Evolutionary conservation across 495 filamentous ascomycete genomes (phyloP), one percentile per base, ranked within the genome.

Genomic region (Hypoxylon perforatum): DNA sequence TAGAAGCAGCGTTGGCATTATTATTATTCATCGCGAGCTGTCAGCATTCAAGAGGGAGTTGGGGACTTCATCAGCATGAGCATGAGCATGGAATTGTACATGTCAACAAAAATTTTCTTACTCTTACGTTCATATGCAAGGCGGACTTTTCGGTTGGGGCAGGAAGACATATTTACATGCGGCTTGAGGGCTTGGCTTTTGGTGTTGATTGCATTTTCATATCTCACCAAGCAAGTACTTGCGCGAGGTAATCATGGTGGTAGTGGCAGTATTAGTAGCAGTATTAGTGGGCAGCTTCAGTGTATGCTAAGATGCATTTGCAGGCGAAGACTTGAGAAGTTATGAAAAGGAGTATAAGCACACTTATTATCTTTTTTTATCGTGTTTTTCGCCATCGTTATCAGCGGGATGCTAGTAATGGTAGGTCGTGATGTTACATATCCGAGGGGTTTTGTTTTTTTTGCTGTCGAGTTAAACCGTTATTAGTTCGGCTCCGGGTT

Each of bases 31-130:
- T 52, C 46, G 17, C 33, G 38, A 41, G 54, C 18, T 42, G 53
- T 38, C 12, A 30, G 18, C n/a, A 18, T 33, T 14, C 11, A 39
- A n/a, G n/a, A n/a, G 35, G 50, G 44, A 35, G 51, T 49, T 56
- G 18, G 44, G 47, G 30, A 5, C 38, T 18, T 5, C 15, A n/a
- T n/a, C n/a, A n/a, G n/a, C n/a, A n/a, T n/a, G n/a, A n/a, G n/a
- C n/a, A n/a, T n/a, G n/a, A 44, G 45, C 52, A 51, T 57, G 49
- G 19, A 56, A 64, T 18, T 60, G 56, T 69, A 69, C 38, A 64
- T 69, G 61, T 53, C 48, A 57, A 19, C 22, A 18, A 48, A 60
- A 57, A n/a, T n/a, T n/a, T n/a, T n/a, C n/a, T n/a, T n/a, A n/a
- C 39, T 33, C 30, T 49, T 57, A 49, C 22, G 28, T 56, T 54